Evolutionary conservation across 2,329 filamentous ascomycete genomes (phyloP).

Genomic region (Trichoderma afroharzianum): DNA sequence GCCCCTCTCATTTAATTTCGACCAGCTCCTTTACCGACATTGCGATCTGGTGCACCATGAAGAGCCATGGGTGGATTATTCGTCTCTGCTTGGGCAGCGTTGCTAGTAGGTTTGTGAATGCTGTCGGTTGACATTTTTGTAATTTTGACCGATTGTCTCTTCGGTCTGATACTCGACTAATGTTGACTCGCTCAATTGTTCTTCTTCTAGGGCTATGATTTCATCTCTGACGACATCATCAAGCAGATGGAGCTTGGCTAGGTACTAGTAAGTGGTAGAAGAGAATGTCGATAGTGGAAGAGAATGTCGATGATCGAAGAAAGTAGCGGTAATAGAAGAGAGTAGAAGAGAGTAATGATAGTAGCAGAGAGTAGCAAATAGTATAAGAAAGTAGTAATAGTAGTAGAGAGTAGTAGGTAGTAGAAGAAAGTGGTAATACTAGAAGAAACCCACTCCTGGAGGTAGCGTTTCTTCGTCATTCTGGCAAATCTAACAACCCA

Average conservation of each 20-base stretch:
- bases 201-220: neutral
- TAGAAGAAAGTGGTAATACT: neutral
- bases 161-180: too few relatives aligned
- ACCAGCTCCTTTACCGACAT: neutral
- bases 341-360: neutral
- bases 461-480: too few relatives aligned
- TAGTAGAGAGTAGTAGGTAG: neutral
- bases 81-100: neutral
- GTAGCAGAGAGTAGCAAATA: neutral
- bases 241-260: neutral
- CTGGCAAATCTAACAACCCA: too few relatives aligned
- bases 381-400: neutral
- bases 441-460: too few relatives aligned
- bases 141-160: neutral
- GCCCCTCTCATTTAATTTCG: neutral
- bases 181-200: neutral
- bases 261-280: neutral
- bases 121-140: neutral
- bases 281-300: neutral
- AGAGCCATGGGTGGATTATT: neutral
- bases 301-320: neutral
- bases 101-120: neutral
- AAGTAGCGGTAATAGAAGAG: neutral
- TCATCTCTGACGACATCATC: neutral
- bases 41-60: neutral